Base-by-base conservation (phyloP, 176 grass and related monocot species). In the Alopecurus myosuroides region DNA sequence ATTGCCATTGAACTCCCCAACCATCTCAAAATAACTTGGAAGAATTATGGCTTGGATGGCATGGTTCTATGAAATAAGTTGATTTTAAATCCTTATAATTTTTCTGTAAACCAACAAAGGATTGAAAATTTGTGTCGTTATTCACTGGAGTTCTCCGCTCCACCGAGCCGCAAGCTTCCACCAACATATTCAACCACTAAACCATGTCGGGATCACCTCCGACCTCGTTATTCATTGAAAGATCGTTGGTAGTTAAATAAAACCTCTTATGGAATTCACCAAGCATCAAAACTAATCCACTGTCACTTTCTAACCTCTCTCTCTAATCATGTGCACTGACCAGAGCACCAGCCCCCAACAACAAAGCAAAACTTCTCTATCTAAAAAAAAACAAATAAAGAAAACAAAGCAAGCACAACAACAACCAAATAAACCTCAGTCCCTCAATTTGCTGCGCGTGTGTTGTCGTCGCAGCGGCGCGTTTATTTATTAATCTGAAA, bases 401-500 rank as follows among this genome's bases (percentile, higher is more conserved):
- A 64, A 39, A 69, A 22, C 66, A 68, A 67, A n/a, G 9, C 19
- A 69, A 69, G 65, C 34, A 68, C 77, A 60, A n/a, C n/a, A n/a
- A n/a, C n/a, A 28, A 42, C 3, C 6, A 74, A 9, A 85, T 50
- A 77, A 42, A 13, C 20, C 30, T 26, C 78, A 49, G 35, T 10
- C 45, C 35, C 57, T 55, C 56, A 46, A 33, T 34, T 64, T 28
- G 44, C 77, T 76, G 69, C 69, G 69, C 39, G 69, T 71, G 82
- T 71, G n/a, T 71, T 60, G 34, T 4, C 39, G 58, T 42, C 79
- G 46, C 39, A 4, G 57, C 68, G 46, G 37, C 36, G 48, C 40
- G 19, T 58, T 82, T 88, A 82, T 89, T 86, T 82, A 86, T 81
- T 88, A 81, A 81, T 79, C 78, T 44, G 1, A 86, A 85, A 91